Conservation (phyloP, 306 rosid genomes). For the Benincasa hispida region DNA sequence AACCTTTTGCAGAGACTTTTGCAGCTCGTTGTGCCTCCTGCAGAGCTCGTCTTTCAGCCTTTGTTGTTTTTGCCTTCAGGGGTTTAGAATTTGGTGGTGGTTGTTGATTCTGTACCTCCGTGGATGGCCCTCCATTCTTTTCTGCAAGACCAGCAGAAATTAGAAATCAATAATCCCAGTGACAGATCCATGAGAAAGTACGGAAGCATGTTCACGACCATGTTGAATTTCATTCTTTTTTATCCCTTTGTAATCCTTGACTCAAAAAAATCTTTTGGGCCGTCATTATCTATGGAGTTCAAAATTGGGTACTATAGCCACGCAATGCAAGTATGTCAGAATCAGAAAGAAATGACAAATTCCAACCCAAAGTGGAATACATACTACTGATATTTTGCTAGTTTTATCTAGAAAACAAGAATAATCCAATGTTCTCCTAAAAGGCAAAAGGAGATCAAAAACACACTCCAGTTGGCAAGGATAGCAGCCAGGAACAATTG, state of each 20-base stretch:
- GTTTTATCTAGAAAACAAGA: neutral
- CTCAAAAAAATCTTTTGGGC: neutral
- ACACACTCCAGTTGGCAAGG: neutral
- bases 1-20: slow-evolving; percentile 61
- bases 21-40: slow-evolving; percentile 90
- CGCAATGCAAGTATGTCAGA: neutral
- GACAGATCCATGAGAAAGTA: neutral
- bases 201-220: neutral
- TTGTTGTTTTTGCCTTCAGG: slow-evolving; percentile 46
- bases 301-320: neutral
- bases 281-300: neutral
- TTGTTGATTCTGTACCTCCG: slow-evolving; percentile 10
- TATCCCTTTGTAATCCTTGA: neutral
- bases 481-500: neutral
- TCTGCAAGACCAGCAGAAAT: slow-evolving; percentile 23
- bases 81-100: slow-evolving; percentile 26
- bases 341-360: neutral
- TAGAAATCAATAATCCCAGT: neutral
- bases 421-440: no score
- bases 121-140: slow-evolving; percentile 24
- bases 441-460: no score
- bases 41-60: slow-evolving; percentile 73
- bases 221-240: neutral
- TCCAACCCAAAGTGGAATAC: neutral
- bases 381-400: neutral